These are phyloP conservation scores for Cladosporium cucumerinum DNA, from an alignment of 2,329 filamentous ascomycete genomes.

Conservation along the genomic window DNA sequence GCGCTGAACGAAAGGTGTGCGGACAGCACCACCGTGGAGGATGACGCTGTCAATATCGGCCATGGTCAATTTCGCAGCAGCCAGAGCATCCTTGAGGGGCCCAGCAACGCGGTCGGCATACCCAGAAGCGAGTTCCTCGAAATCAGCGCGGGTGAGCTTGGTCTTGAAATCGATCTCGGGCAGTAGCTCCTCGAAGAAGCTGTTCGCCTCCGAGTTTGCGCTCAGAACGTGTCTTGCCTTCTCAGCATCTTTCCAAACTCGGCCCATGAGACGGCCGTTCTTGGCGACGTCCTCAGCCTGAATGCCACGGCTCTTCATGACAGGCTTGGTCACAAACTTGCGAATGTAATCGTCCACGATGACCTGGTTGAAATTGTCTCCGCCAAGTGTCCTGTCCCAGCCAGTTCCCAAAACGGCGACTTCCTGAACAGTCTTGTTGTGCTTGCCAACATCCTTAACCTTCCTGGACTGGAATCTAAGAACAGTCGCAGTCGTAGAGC, in stretches of 20 bases:
- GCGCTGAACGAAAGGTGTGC: constrained; percentile 93
- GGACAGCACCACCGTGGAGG: constrained; percentile 82
- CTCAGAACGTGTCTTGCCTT: constrained; percentile 84
- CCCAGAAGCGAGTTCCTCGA: constrained; percentile 71
- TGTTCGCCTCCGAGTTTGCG: constrained; percentile 78
- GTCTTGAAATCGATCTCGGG: constrained; percentile 93
- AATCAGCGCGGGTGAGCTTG: constrained; percentile 74
- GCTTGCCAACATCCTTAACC: constrained; percentile 88
- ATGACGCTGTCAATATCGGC: constrained; percentile 84
- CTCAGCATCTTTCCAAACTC: constrained; percentile 90
- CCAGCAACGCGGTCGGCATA: constrained; percentile 65
- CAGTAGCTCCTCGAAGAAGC: constrained; percentile 83
- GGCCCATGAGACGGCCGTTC: constrained; percentile 81
- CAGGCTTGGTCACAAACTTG: constrained; percentile 66
- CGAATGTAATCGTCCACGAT: constrained; percentile 86
- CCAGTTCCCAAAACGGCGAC: constrained; percentile 82
- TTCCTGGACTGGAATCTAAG: constrained; percentile 83
- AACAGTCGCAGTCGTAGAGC: constrained; percentile 85
- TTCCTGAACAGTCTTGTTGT: constrained; percentile 95
- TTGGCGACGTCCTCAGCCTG: constrained; percentile 61
- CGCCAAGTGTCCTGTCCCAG: constrained; percentile 87
- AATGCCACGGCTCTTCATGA: constrained; percentile 62
- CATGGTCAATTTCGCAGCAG: constrained; percentile 67
- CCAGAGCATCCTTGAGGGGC: constrained; percentile 72
- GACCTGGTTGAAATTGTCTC: constrained; percentile 81